Percentiles rank a stretch among this genome's conserved stretches.
Evolutionary conservation across 805 yeast genomes (phyloP).

Genomic region (Sungouiella thailandica): DNA sequence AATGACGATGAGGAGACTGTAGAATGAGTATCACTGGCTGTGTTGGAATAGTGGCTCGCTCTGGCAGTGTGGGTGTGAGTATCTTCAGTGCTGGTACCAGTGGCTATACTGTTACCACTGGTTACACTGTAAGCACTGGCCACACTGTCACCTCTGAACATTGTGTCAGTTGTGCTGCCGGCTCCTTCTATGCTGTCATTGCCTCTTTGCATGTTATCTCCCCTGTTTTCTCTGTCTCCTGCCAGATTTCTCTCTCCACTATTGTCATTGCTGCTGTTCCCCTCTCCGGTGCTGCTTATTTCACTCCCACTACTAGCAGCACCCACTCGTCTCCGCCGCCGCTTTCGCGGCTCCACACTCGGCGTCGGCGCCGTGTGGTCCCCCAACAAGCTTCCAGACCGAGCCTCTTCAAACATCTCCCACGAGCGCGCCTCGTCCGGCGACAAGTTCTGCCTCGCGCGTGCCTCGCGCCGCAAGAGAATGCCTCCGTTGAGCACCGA

Average conservation of each 20-base stretch:
- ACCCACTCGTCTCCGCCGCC: not conserved
- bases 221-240: no score
- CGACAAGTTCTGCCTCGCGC: slow-evolving; percentile 23
- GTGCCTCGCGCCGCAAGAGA: slow-evolving; percentile 28
- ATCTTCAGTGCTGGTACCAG: not conserved
- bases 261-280: no score
- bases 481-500: slow-evolving; percentile 37
- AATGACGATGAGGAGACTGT: slow-evolving; percentile 16
- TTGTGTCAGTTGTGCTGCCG: no score
- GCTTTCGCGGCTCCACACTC: not conserved
- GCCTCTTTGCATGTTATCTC: no score
- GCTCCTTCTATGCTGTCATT: no score
- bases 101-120: not conserved
- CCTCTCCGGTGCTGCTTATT: not conserved
- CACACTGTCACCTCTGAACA: no score
- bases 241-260: not conserved
- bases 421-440: slow-evolving; percentile 34
- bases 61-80: no score
- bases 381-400: slow-evolving; percentile 7
- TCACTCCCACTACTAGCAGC: not conserved
- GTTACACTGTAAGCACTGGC: no score
- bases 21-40: not conserved
- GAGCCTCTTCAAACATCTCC: slow-evolving; percentile 31
- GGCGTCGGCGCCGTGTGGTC: not conserved
- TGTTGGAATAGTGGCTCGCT: no score